phyloP scores from a whole-genome alignment of 495 filamentous ascomycete genomes.

The Astrothelium macrocarpum region DNA sequence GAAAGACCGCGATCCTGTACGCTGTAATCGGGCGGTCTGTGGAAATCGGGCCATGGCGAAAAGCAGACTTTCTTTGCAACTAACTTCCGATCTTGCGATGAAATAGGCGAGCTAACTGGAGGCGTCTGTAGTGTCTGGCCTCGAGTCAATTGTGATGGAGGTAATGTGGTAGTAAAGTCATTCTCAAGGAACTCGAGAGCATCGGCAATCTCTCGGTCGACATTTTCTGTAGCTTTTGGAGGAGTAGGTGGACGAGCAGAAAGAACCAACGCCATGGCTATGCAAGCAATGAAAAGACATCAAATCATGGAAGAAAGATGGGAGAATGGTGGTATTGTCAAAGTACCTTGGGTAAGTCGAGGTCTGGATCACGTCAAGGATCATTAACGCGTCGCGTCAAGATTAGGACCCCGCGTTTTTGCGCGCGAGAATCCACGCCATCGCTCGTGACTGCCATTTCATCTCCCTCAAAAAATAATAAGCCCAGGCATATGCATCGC shows the following conservation, averaged over 20 bases:
- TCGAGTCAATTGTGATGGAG: background rate
- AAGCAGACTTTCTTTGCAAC: constrained; percentile 48
- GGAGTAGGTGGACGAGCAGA: constrained; percentile 51
- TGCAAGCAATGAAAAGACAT: background rate
- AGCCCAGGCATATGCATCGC: too few species aligned
- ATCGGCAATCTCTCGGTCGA: constrained; percentile 30
- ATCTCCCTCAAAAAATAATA: too few species aligned
- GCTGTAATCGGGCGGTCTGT: constrained; percentile 42
- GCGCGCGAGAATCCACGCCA: background rate
- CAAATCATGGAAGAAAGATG: background rate
- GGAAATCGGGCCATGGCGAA: constrained; percentile 62
- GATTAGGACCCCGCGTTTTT: background rate
- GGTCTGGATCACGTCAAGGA: background rate
- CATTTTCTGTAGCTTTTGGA: constrained; percentile 39
- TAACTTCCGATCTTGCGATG: constrained; percentile 33
- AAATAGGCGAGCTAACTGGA: constrained; percentile 30
- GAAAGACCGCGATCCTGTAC: constrained; percentile 29
- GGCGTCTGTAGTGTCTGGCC: constrained; percentile 10
- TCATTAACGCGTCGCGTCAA: background rate
- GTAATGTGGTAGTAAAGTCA: background rate
- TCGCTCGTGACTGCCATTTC: too few species aligned
- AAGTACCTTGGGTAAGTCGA: background rate
- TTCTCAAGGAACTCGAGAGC: constrained; percentile 27
- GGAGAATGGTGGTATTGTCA: background rate
- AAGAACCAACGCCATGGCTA: constrained; percentile 30